Evolutionary conservation across 495 filamentous ascomycete genomes (phyloP).

Genomic region (Trichoderma reesei): DNA sequence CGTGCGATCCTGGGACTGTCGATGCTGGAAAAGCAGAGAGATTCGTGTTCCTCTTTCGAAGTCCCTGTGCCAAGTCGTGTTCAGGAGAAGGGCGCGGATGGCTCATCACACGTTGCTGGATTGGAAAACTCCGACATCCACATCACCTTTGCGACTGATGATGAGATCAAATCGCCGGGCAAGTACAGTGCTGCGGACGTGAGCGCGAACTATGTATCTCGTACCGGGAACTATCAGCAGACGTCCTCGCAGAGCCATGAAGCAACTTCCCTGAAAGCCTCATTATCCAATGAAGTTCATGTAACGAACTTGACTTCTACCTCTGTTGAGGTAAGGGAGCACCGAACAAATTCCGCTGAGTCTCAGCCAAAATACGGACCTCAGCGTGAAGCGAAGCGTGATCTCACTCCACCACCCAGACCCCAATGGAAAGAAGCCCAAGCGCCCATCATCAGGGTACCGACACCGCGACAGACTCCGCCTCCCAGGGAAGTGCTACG

Average conservation of each 20-base stretch:
- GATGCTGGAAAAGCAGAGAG: not conserved
- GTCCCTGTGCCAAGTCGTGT: not conserved
- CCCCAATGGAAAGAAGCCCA: not conserved
- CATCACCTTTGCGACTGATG: not conserved
- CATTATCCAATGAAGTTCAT: not conserved
- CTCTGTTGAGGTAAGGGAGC: not conserved
- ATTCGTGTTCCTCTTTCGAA: not conserved
- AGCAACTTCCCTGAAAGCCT: not conserved
- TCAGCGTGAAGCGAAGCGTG: not conserved
- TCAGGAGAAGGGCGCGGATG: not conserved
- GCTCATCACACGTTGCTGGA: not conserved
- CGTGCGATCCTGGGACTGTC: not conserved
- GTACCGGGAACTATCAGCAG: not conserved
- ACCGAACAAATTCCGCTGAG: not conserved
- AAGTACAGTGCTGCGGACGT: not conserved
- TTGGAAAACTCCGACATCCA: not conserved
- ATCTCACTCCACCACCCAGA: not conserved
- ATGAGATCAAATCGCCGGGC: not conserved
- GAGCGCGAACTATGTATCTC: not conserved
- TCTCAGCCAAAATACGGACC: not conserved
- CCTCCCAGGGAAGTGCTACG: not conserved
- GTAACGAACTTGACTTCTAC: not conserved
- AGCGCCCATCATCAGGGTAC: not conserved
- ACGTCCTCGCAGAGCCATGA: not conserved
- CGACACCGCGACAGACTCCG: constrained; percentile 9